These are phyloP conservation scores for Populus ilicifolia DNA, from an alignment of 345 rosid species.

Conservation along the genomic window DNA sequence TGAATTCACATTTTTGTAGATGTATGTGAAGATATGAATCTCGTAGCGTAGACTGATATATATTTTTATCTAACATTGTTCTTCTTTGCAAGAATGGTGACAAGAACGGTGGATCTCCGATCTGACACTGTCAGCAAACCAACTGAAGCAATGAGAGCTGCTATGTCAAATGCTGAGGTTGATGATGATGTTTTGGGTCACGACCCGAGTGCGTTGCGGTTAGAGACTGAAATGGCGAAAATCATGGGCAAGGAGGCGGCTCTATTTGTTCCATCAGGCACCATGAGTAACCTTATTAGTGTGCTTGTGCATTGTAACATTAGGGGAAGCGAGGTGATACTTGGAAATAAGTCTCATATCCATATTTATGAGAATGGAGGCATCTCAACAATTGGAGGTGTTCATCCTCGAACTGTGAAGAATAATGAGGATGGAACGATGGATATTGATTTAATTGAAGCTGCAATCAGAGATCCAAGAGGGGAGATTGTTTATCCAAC, in stretches of 20 bases:
- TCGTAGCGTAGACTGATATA: neutral
- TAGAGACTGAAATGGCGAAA: constrained; percentile 71
- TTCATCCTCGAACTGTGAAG: constrained; percentile 77
- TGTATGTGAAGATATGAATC: neutral
- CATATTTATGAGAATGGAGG: constrained; percentile 87
- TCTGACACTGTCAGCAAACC: constrained; percentile 93
- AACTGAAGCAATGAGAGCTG: constrained; percentile 80
- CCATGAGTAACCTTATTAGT: constrained; percentile 91
- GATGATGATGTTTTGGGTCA: constrained; percentile 74
- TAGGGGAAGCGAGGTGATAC: constrained; percentile 93
- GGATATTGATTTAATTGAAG: constrained; percentile 66
- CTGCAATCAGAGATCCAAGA: constrained; percentile 62
- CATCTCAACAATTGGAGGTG: constrained; percentile 79
- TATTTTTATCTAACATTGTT: neutral
- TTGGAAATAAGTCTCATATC: constrained; percentile 78
- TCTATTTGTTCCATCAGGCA: constrained; percentile 86
- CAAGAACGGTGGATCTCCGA: constrained; percentile 74
- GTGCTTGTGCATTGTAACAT: constrained; percentile 83
- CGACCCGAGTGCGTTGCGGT: constrained; percentile 62
- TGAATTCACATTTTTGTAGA: neutral
- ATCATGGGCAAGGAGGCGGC: constrained; percentile 84
- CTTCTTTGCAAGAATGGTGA: constrained; percentile 48
- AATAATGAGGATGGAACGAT: constrained; percentile 80
- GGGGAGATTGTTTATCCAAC: constrained; percentile 75
- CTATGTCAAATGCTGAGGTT: constrained; percentile 86